phyloP scores from a whole-genome alignment of 352 stramenopile genomes.

The Phytophthora meadii region DNA sequence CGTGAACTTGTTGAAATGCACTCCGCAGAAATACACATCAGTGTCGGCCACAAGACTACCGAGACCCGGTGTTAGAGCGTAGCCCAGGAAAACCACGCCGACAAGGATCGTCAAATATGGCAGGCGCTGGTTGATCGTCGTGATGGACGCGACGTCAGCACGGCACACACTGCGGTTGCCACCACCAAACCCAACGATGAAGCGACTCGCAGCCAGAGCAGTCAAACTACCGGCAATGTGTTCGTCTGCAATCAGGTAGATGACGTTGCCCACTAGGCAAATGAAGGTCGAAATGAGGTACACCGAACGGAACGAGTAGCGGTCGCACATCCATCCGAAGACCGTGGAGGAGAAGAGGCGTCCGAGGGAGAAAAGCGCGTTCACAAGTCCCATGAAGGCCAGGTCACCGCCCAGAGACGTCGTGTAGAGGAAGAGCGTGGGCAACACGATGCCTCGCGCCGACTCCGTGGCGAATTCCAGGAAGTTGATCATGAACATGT shows the following conservation, averaged over 20 bases:
- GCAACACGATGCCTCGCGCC: slow-evolving; percentile 70
- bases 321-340: slow-evolving; percentile 86
- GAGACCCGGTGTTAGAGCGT: slow-evolving; percentile 69
- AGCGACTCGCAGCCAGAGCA: slow-evolving; percentile 61
- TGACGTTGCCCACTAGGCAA: slow-evolving; percentile 72
- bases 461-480: slow-evolving; percentile 81
- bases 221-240: slow-evolving; percentile 63
- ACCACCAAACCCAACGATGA: slow-evolving; percentile 76
- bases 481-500: slow-evolving; percentile 86
- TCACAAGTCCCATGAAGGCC: slow-evolving; percentile 79
- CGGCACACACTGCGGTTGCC: slow-evolving; percentile 80
- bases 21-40: slow-evolving; percentile 52
- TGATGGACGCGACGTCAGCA: slow-evolving; percentile 73
- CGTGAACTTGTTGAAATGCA: slow-evolving; percentile 81
- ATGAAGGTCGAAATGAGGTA: slow-evolving; percentile 79
- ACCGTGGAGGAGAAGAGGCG: slow-evolving; percentile 75
- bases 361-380: slow-evolving; percentile 74
- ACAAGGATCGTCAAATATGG: slow-evolving; percentile 78
- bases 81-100: slow-evolving; percentile 77
- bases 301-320: slow-evolving; percentile 79
- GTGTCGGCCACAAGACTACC: slow-evolving; percentile 62
- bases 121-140: slow-evolving; percentile 71
- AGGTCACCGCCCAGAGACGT: slow-evolving; percentile 74
- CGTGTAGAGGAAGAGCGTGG: slow-evolving; percentile 84
- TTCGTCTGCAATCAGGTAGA: slow-evolving; percentile 71